Evolutionary conservation across 2,329 filamentous ascomycete species (phyloP).

Genomic region (Atkinsonella texensis): DNA sequence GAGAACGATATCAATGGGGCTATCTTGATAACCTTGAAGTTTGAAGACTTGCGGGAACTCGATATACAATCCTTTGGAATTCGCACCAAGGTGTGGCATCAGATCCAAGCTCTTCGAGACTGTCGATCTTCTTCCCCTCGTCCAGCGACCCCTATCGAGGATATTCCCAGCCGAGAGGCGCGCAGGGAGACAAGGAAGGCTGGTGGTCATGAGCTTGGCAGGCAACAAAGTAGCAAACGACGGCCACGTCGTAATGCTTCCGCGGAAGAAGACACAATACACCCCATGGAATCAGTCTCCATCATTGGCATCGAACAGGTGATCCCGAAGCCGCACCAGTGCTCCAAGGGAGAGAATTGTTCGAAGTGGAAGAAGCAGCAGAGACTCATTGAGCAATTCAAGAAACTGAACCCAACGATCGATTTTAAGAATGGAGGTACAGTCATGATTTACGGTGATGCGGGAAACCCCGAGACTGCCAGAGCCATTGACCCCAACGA

Average conservation of each 20-base stretch:
- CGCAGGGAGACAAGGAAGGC: slow-evolving; percentile 31
- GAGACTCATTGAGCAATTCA: slow-evolving; percentile 60
- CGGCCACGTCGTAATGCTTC: slow-evolving; percentile 27
- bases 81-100: slow-evolving; percentile 66
- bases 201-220: slow-evolving; percentile 21
- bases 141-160: slow-evolving; percentile 49
- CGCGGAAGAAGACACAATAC: slow-evolving; percentile 53
- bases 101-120: slow-evolving; percentile 59
- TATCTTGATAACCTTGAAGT: slow-evolving; percentile 81
- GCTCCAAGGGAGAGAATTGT: slow-evolving; percentile 78
- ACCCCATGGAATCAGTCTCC: slow-evolving; percentile 72
- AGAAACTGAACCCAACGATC: slow-evolving; percentile 59
- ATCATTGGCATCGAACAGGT: slow-evolving; percentile 89
- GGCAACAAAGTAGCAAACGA: slow-evolving; percentile 29
- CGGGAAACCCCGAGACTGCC: slow-evolving; percentile 61
- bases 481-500: slow-evolving; percentile 43
- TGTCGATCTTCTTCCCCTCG: slow-evolving; percentile 37
- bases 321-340: slow-evolving; percentile 72
- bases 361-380: slow-evolving; percentile 73
- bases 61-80: slow-evolving; percentile 74
- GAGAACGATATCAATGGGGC: slow-evolving; percentile 86
- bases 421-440: slow-evolving; percentile 45
- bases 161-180: slow-evolving; percentile 40
- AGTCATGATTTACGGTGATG: slow-evolving; percentile 67
- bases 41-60: slow-evolving; percentile 74